Conservation (phyloP, 31 red algal species). For the Odonthalia washingtoniensis region DNA sequence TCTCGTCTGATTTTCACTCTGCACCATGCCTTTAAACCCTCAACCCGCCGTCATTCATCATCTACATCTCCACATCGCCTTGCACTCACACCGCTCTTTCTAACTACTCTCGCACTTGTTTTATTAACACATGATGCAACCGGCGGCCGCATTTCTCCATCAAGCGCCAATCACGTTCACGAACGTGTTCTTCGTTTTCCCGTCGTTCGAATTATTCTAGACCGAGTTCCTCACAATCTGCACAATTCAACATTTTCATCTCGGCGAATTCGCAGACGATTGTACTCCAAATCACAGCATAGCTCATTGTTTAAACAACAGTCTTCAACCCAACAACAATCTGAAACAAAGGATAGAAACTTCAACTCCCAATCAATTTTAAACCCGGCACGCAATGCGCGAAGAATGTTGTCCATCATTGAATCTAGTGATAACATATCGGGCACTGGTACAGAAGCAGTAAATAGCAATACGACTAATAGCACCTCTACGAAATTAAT, state of each 20-base stretch:
- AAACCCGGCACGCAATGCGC: not conserved
- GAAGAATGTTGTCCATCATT: not conserved
- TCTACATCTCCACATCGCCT: not conserved
- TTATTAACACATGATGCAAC: constrained; percentile 26
- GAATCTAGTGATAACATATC: no score
- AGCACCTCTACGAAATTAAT: not conserved
- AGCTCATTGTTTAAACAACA: no score
- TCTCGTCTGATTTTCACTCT: not conserved
- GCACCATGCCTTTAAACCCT: not conserved
- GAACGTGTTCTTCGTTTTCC: not conserved
- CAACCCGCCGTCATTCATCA: not conserved
- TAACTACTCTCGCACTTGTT: not conserved
- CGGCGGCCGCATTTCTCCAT: constrained; percentile 8
- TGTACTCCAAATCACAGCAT: no score
- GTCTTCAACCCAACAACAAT: no score
- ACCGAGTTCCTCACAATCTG: not conserved
- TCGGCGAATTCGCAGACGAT: not conserved
- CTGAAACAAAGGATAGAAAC: no score
- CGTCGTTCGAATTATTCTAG: not conserved
- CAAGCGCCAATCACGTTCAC: not conserved
- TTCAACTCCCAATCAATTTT: not conserved
- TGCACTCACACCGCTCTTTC: not conserved
- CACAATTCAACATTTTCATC: not conserved
- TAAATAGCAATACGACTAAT: not conserved
- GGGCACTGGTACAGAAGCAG: not conserved